A percentile compares a stretch with the other conserved stretches of the same genome.
These are phyloP conservation scores for Globisporangium rhizosaccharum DNA, from an alignment of 352 stramenopile species.

Conservation along the genomic window DNA sequence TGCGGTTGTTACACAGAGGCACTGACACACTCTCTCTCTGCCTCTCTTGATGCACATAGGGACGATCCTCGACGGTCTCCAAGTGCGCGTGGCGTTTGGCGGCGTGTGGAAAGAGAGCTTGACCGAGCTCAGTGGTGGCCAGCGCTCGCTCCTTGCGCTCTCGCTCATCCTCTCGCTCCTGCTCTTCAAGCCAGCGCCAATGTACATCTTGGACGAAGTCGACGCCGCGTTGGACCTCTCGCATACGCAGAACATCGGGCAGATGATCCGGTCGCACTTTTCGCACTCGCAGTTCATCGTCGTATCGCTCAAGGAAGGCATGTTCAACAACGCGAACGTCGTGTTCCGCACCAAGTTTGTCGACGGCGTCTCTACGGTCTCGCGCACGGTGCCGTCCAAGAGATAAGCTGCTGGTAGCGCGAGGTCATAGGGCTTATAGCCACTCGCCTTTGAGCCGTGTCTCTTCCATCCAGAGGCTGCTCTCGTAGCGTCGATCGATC, in stretches of 20 bases:
- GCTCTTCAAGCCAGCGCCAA: slow-evolving; percentile 98
- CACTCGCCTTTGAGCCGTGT: too few relatives aligned
- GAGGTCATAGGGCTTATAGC: too few relatives aligned
- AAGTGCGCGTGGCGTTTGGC: slow-evolving; percentile 99
- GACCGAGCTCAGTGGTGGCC: slow-evolving; percentile 97
- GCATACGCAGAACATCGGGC: slow-evolving; percentile 99
- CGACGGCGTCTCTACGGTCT: slow-evolving; percentile 99
- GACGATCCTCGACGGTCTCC: slow-evolving; percentile 91
- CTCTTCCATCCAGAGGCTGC: too few relatives aligned
- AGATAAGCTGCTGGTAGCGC: slow-evolving; percentile 10
- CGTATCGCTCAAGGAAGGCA: slow-evolving; percentile 99
- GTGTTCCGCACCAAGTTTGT: slow-evolving; percentile 99
- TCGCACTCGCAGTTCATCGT: slow-evolving; percentile 99
- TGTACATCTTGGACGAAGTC: slow-evolving; percentile 99
- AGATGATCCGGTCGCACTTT: slow-evolving; percentile 99
- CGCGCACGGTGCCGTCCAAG: slow-evolving; percentile 84
- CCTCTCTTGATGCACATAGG: slow-evolving; percentile 25
- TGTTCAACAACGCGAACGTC: slow-evolving; percentile 99
- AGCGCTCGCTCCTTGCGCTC: slow-evolving; percentile 98
- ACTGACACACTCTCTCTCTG: slow-evolving; percentile 5
- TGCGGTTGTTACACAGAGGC: not conserved
- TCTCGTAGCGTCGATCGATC: too few relatives aligned
- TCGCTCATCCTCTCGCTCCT: slow-evolving; percentile 98
- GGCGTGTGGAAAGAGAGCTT: slow-evolving; percentile 99
- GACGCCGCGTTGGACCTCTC: slow-evolving; percentile 98